phyloP scores from a whole-genome alignment of 2,329 filamentous ascomycete species.

The Talaromyces sp. region DNA sequence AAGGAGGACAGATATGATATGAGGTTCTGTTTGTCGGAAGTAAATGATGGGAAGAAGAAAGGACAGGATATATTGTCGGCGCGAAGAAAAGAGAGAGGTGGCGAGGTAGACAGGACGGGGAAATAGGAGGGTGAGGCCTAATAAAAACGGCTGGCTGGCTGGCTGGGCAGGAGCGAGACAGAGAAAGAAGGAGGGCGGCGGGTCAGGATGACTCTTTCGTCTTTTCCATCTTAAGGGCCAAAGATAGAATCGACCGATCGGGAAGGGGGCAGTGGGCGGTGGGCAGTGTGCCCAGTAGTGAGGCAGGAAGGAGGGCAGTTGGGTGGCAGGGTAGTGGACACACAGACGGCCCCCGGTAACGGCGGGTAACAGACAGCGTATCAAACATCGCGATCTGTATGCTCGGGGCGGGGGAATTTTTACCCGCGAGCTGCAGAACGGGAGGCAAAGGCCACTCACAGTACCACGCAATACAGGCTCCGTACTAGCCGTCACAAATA shows the following conservation, averaged over 20 bases:
- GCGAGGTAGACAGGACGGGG: slow-evolving; percentile 2
- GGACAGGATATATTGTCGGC: background rate
- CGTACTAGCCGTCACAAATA: slow-evolving; percentile 5
- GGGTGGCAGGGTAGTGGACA: slow-evolving; percentile 13
- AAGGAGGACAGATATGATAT: slow-evolving; percentile 4
- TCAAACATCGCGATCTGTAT: background rate
- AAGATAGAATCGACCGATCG: slow-evolving; percentile 20
- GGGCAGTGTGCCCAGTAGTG: background rate
- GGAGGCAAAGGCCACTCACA: background rate
- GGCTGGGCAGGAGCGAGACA: slow-evolving; percentile 1
- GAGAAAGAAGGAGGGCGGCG: slow-evolving; percentile 5
- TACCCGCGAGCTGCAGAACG: background rate
- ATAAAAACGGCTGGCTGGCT: background rate
- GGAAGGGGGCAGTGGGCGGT: slow-evolving; percentile 8
- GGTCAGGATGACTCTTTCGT: slow-evolving; percentile 12
- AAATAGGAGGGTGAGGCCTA: slow-evolving; percentile 5
- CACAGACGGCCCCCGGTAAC: slow-evolving; percentile 16
- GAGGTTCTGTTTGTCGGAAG: background rate
- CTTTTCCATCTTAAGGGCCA: slow-evolving; percentile 17
- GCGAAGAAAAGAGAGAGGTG: background rate
- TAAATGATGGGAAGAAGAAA: slow-evolving; percentile 7
- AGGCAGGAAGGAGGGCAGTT: slow-evolving; percentile 19
- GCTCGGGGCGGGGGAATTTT: background rate
- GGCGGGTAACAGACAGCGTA: slow-evolving; percentile 1
- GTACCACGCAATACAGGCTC: background rate